Conservation (phyloP, 768 basidiomycete genomes). For the Leccinum pellstonianum region DNA sequence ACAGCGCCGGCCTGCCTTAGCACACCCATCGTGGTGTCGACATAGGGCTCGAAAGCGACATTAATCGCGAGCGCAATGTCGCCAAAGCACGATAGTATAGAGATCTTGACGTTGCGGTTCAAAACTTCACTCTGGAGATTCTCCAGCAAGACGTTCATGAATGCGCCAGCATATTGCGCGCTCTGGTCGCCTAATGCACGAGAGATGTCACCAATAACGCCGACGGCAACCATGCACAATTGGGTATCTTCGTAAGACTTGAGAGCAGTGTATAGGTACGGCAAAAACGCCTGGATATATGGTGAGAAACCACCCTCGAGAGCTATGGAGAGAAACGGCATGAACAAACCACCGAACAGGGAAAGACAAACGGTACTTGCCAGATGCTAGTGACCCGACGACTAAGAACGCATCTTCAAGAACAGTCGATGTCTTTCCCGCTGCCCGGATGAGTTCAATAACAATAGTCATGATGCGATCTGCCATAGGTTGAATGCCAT, state of each 20-base stretch:
- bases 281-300: slow-evolving; percentile 84
- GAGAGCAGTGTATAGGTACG: slow-evolving; percentile 84
- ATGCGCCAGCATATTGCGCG: slow-evolving; percentile 76
- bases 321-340: slow-evolving; percentile 39
- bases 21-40: slow-evolving; percentile 88
- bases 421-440: slow-evolving; percentile 91
- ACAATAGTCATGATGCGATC: slow-evolving; percentile 95
- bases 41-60: slow-evolving; percentile 80
- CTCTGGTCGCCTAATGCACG: slow-evolving; percentile 87
- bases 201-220: slow-evolving; percentile 94
- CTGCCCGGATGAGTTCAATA: slow-evolving; percentile 78
- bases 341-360: neutral
- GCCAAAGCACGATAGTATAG: slow-evolving; percentile 93
- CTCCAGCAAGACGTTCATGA: slow-evolving; percentile 91
- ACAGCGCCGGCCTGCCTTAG: slow-evolving; percentile 87
- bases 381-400: slow-evolving; percentile 81
- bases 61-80: slow-evolving; percentile 95
- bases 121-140: slow-evolving; percentile 89
- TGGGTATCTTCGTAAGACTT: slow-evolving; percentile 94
- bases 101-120: slow-evolving; percentile 93
- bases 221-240: slow-evolving; percentile 92
- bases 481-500: slow-evolving; percentile 81
- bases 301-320: slow-evolving; percentile 77
- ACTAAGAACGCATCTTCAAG: slow-evolving; percentile 96
- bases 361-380: slow-evolving; percentile 35